phyloP scores from a whole-genome alignment of 345 rosid species.

The Lenwebbia sp. region DNA sequence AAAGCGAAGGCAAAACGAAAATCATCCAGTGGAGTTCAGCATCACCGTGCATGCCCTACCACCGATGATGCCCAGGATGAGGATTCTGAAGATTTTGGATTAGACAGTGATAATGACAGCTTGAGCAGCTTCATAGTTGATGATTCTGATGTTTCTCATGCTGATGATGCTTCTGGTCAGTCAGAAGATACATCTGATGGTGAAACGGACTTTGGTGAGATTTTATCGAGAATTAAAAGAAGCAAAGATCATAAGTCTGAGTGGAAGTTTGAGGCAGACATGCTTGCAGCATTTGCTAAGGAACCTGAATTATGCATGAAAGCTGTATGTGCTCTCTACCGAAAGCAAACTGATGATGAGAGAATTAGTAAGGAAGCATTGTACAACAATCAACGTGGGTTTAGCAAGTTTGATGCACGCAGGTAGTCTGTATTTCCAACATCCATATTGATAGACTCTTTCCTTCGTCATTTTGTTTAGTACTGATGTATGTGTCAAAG shows the following conservation, averaged over 20 bases:
- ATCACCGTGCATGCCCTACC: constrained; percentile 17
- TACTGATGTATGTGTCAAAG: background rate
- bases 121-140: constrained; percentile 42
- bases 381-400: constrained; percentile 43
- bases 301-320: constrained; percentile 62
- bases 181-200: constrained; percentile 30
- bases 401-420: constrained; percentile 51
- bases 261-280: constrained; percentile 57
- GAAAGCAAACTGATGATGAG: constrained; percentile 60
- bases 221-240: constrained; percentile 36
- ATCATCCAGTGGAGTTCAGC: background rate
- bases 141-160: constrained; percentile 10
- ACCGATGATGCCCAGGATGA: constrained; percentile 24
- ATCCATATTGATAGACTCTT: background rate
- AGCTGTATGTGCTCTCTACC: constrained; percentile 68
- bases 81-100: constrained; percentile 20
- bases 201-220: constrained; percentile 12
- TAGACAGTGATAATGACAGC: constrained; percentile 40
- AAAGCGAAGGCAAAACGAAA: background rate
- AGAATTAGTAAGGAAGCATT: constrained; percentile 22
- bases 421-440: constrained; percentile 24
- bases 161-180: background rate
- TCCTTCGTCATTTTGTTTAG: background rate
- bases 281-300: constrained; percentile 68
- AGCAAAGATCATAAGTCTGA: constrained; percentile 26